These are phyloP conservation scores for Larix sibirica DNA, from an alignment of 83 land plant genomes.

Conservation along the genomic window DNA sequence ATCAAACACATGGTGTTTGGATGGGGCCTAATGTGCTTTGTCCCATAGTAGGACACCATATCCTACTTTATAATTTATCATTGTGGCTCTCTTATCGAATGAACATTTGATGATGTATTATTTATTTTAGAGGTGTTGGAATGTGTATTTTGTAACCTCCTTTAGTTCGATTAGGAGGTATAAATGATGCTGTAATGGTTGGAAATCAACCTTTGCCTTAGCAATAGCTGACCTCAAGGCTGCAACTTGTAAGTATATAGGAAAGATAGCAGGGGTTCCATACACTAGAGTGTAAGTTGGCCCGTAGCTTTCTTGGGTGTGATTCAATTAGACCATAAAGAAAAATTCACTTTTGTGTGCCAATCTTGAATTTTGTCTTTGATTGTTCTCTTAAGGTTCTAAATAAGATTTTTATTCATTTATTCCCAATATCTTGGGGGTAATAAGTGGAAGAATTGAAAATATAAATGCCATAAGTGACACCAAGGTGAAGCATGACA, in stretches of 20 bases:
- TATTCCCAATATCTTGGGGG: too few species aligned
- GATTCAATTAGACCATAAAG: neutral
- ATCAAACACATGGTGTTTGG: neutral
- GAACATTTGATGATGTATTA: neutral
- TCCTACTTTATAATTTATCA: neutral
- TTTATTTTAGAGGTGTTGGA: neutral
- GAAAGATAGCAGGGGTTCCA: neutral
- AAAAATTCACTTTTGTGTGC: neutral
- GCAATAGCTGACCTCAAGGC: neutral
- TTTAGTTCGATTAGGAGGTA: neutral
- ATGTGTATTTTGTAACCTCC: neutral
- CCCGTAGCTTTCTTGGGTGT: neutral
- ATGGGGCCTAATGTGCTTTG: neutral
- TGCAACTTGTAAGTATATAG: neutral
- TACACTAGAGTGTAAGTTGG: neutral
- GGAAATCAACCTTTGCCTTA: neutral
- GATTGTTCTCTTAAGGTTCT: neutral
- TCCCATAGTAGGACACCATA: neutral
- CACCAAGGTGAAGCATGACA: too few species aligned
- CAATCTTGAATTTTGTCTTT: neutral
- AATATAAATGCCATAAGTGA: too few species aligned
- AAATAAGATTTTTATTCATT: too few species aligned
- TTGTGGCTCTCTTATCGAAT: neutral
- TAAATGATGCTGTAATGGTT: neutral
- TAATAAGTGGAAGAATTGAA: too few species aligned